Conservation (phyloP, 257 asterid species). For the Nemophila menziesii region DNA sequence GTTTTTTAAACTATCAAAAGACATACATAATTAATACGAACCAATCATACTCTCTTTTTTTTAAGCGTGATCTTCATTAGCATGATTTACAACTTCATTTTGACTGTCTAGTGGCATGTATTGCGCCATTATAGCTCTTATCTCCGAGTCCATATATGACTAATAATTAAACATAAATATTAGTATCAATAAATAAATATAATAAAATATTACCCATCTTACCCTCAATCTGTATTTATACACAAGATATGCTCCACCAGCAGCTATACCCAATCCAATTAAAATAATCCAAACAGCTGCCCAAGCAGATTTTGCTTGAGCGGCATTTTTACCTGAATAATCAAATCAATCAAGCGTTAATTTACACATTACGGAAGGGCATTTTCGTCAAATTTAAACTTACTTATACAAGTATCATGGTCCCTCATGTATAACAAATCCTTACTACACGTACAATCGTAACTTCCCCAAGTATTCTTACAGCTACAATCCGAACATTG, state of each 20-base stretch:
- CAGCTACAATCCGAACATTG: constrained; percentile 84
- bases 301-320: constrained; percentile 63
- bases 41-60: background rate
- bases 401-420: constrained; percentile 87
- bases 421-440: constrained; percentile 65
- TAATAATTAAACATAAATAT: constrained; percentile 17
- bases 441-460: constrained; percentile 65
- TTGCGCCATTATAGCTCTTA: constrained; percentile 90
- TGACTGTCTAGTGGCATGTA: constrained; percentile 91
- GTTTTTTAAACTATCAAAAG: no score
- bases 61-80: constrained; percentile 43
- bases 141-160: constrained; percentile 93
- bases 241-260: constrained; percentile 51
- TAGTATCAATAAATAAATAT: constrained; percentile 1
- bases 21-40: no score
- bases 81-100: constrained; percentile 56
- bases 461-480: constrained; percentile 85
- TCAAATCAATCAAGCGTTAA: constrained; percentile 1
- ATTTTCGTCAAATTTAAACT: constrained; percentile 13
- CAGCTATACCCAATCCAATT: constrained; percentile 48
- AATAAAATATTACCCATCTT: constrained; percentile 19
- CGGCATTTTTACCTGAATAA: constrained; percentile 44
- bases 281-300: constrained; percentile 60
- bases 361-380: constrained; percentile 2
- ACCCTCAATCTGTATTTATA: constrained; percentile 71